Evolutionary conservation across 805 yeast species (phyloP).

Genomic region (Teunomyces gatunensis): DNA sequence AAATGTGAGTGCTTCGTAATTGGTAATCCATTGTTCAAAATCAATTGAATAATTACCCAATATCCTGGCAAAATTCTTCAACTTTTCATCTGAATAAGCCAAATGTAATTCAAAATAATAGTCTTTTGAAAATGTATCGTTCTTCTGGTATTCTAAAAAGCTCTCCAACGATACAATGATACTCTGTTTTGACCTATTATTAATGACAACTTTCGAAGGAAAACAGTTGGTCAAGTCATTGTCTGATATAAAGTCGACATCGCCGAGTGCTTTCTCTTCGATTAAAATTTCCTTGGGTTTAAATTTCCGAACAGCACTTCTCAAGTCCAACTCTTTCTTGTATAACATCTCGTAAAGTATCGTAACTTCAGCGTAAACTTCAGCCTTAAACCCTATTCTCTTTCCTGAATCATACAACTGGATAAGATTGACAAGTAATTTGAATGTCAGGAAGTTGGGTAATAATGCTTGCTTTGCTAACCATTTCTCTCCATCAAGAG

Average conservation of each 20-base stretch:
- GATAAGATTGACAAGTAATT: constrained; percentile 47
- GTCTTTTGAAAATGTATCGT: constrained; percentile 3
- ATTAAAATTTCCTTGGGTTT: constrained; percentile 29
- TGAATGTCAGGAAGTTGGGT: constrained; percentile 53
- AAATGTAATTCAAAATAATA: constrained; percentile 43
- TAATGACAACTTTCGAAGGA: constrained; percentile 52
- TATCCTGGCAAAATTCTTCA: constrained; percentile 35
- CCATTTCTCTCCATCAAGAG: constrained; percentile 53
- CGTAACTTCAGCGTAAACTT: constrained; percentile 30
- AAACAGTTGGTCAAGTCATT: constrained; percentile 48
- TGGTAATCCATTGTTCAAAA: constrained; percentile 50
- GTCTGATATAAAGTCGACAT: constrained; percentile 50
- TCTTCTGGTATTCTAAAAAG: constrained; percentile 25
- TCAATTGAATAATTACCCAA: constrained; percentile 44
- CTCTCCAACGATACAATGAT: constrained; percentile 30
- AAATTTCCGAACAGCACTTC: constrained; percentile 35
- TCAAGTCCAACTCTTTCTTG: constrained; percentile 41
- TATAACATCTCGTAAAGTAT: constrained; percentile 33
- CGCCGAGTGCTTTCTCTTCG: constrained; percentile 30
- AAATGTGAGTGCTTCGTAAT: constrained; percentile 36
- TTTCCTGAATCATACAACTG: constrained; percentile 36
- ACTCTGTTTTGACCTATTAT: constrained; percentile 27
- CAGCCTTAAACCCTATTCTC: constrained; percentile 31
- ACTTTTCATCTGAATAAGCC: constrained; percentile 51
- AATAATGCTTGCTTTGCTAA: constrained; percentile 42